phyloP scores from a whole-genome alignment of 148 eudicot genomes.

The Silene latifolia region DNA sequence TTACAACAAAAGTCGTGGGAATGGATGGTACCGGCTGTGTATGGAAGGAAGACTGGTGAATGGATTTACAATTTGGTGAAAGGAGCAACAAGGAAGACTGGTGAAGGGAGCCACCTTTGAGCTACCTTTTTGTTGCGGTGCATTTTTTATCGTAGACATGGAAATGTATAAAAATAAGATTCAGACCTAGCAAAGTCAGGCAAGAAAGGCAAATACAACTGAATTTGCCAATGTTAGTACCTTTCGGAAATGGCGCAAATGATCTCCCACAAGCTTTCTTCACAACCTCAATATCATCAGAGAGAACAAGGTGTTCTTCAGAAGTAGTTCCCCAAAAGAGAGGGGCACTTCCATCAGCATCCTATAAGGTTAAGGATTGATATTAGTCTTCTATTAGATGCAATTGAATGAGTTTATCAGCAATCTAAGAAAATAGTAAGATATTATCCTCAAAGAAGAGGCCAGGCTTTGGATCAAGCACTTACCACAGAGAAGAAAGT shows the following conservation, averaged over 20 bases:
- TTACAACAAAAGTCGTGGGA: too few relatives aligned
- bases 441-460: neutral
- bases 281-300: slow-evolving; percentile 59
- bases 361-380: slow-evolving; percentile 37
- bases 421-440: too few relatives aligned
- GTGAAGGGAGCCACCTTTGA: too few relatives aligned
- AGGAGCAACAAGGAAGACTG: too few relatives aligned
- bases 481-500: slow-evolving; percentile 83
- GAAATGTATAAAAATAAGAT: too few relatives aligned
- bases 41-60: too few relatives aligned
- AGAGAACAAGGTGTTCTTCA: slow-evolving; percentile 70
- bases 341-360: slow-evolving; percentile 89
- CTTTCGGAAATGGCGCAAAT: slow-evolving; percentile 39
- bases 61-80: too few relatives aligned
- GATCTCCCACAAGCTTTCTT: slow-evolving; percentile 47
- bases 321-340: slow-evolving; percentile 92
- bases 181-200: too few relatives aligned
- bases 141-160: too few relatives aligned
- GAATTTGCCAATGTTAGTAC: slow-evolving; percentile 15
- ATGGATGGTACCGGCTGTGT: too few relatives aligned
- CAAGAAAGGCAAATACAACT: neutral
- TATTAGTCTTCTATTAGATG: slow-evolving; percentile 1
- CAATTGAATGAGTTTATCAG: too few relatives aligned
- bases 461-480: neutral
- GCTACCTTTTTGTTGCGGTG: too few relatives aligned